These are phyloP conservation scores for Diversispora eburnea DNA, from an alignment of 192 early-diverging fungal species.

Conservation along the genomic window DNA sequence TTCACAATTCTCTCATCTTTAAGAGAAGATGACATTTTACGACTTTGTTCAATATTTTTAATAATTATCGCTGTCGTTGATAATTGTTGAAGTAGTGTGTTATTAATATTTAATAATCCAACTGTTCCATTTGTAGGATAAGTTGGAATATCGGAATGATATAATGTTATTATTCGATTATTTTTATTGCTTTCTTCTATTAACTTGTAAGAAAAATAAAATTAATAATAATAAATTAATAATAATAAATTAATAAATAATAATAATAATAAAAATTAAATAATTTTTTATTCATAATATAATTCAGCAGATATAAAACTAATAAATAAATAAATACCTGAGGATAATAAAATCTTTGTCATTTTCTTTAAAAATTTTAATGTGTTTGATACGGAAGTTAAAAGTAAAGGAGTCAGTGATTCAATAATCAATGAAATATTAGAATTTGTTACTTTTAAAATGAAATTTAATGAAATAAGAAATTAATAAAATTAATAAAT, in stretches of 20 bases:
- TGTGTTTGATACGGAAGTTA: constrained; percentile 1
- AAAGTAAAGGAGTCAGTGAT: constrained; percentile 21
- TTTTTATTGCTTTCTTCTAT: background rate
- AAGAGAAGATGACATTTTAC: constrained; percentile 29
- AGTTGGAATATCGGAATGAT: constrained; percentile 42
- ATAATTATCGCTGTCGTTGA: constrained; percentile 36
- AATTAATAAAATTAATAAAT: background rate
- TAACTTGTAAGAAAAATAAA: background rate
- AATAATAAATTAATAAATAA: background rate
- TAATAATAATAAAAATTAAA: background rate
- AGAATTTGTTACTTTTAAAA: background rate
- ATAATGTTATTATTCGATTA: constrained; percentile 33
- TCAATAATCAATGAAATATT: constrained; percentile 13
- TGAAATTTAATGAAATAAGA: constrained; percentile 4
- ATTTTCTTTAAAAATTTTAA: constrained; percentile 17
- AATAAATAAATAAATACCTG: background rate
- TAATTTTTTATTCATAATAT: background rate
- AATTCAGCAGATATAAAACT: background rate
- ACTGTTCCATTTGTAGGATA: constrained; percentile 33
- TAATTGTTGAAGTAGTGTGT: constrained; percentile 33
- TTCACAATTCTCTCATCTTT: constrained; percentile 29
- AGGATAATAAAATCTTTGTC: background rate
- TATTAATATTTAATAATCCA: constrained; percentile 21
- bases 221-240: background rate
- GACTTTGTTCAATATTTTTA: constrained; percentile 35